A percentile compares a stretch with the other conserved stretches of the same genome.
Evolutionary conservation across 352 stramenopile species (phyloP).

Genomic region (Hyaloperonospora brassicae): DNA sequence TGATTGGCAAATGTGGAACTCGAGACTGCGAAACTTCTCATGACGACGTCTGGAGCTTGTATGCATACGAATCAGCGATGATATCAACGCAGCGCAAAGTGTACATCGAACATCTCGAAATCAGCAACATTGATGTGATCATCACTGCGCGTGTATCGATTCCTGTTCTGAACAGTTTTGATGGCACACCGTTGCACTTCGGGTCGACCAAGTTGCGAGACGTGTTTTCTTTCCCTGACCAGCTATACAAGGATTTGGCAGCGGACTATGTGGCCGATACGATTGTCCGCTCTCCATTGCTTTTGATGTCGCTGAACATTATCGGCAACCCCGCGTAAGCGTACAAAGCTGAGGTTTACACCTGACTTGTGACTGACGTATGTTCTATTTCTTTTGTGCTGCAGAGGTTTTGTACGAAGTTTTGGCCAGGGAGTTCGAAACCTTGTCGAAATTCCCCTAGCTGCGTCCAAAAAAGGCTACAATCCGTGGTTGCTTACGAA

Average conservation of each 20-base stretch:
- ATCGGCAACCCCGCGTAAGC: constrained; percentile 80
- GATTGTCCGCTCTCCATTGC: constrained; percentile 65
- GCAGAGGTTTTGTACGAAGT: constrained; percentile 67
- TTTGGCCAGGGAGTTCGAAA: constrained; percentile 62
- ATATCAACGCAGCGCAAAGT: constrained; percentile 46
- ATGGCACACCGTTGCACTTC: constrained; percentile 68
- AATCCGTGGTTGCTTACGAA: constrained; percentile 71
- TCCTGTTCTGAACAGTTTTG: constrained; percentile 74
- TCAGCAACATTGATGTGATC: constrained; percentile 53
- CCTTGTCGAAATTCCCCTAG: constrained; percentile 68
- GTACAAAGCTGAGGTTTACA: not conserved
- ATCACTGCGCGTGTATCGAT: constrained; percentile 73
- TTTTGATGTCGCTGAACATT: constrained; percentile 83
- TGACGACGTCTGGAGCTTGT: constrained; percentile 14
- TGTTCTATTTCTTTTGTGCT: constrained; percentile 5
- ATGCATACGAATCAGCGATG: constrained; percentile 14
- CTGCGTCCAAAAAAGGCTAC: constrained; percentile 61
- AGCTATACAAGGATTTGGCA: constrained; percentile 75
- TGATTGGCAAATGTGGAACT: not conserved
- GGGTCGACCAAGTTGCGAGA: constrained; percentile 43
- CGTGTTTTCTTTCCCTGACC: constrained; percentile 66
- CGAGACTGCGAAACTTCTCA: not conserved
- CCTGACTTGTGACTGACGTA: constrained; percentile 4
- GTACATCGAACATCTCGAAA: constrained; percentile 50
- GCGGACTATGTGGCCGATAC: constrained; percentile 77